Percentiles rank a stretch among this genome's conserved stretches.
phyloP scores from a whole-genome alignment of 495 filamentous ascomycete genomes.

The Hypoxylon fuscum region DNA sequence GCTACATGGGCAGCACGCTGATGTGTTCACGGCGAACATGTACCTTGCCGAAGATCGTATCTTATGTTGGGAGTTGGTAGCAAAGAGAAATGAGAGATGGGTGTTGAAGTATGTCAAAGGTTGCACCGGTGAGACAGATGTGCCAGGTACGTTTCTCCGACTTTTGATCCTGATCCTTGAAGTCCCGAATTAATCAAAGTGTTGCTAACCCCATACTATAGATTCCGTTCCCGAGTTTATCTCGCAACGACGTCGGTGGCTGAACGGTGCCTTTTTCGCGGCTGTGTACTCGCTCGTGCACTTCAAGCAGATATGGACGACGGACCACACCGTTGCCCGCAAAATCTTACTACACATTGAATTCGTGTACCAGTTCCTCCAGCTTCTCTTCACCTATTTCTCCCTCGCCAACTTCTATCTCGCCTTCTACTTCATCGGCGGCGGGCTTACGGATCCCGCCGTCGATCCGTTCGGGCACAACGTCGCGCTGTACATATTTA shows the following conservation, averaged over 20 bases:
- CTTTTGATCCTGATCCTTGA: not conserved
- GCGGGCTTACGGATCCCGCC: conserved; percentile 81
- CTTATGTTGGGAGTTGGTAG: conserved; percentile 98
- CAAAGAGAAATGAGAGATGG: conserved; percentile 94
- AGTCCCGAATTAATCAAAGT: conserved; percentile 9
- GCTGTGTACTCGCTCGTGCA: conserved; percentile 98
- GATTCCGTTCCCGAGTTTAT: conserved; percentile 92
- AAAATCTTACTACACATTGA: conserved; percentile 95
- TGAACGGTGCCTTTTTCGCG: conserved; percentile 99
- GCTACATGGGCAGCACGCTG: conserved; percentile 93
- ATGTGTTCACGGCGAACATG: conserved; percentile 99
- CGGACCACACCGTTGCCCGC: conserved; percentile 87
- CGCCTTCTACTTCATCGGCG: conserved; percentile 97
- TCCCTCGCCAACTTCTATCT: conserved; percentile 99
- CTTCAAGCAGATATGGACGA: conserved; percentile 90
- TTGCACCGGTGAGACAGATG: conserved; percentile 96
- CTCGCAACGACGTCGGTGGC: conserved; percentile 93
- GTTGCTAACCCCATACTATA: conserved; percentile 35
- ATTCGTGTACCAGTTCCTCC: conserved; percentile 93
- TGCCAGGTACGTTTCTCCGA: conserved; percentile 85
- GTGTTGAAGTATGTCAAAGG: conserved; percentile 97
- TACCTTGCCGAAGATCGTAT: conserved; percentile 99
- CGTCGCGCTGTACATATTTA: conserved; percentile 85
- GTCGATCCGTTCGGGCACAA: conserved; percentile 91
- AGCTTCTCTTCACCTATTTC: conserved; percentile 95